Conservation (phyloP, 495 filamentous ascomycete genomes). For the Melanomma pulvis-pyrius region DNA sequence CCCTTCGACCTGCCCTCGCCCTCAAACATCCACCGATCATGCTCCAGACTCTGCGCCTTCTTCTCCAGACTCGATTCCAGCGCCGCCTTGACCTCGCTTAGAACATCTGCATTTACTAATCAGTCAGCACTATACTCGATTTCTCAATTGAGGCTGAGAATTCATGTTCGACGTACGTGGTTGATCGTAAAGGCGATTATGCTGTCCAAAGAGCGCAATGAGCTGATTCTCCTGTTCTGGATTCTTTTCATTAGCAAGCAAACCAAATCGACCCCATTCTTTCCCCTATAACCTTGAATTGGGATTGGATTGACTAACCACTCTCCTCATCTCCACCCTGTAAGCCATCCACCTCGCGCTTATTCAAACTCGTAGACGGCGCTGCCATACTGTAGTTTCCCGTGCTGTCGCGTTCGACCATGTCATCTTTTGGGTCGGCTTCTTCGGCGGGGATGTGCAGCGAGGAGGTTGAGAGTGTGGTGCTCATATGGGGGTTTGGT, state of each 20-base stretch:
- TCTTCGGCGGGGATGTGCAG: conserved; percentile 45
- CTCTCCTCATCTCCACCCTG: conserved; percentile 38
- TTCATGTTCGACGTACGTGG: conserved; percentile 57
- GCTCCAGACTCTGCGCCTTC: conserved; percentile 71
- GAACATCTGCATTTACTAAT: conserved; percentile 32
- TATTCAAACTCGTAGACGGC: conserved; percentile 54
- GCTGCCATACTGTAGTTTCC: conserved; percentile 61
- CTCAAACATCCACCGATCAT: conserved; percentile 93
- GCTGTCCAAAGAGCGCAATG: conserved; percentile 50
- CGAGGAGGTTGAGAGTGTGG: conserved; percentile 42
- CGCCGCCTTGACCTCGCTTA: conserved; percentile 68
- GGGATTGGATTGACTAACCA: conserved; percentile 11
- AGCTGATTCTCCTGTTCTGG: conserved; percentile 57
- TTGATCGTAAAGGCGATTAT: conserved; percentile 63
- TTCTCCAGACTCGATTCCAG: conserved; percentile 71
- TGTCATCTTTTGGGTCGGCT: conserved; percentile 61
- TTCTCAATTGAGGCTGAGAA: no score
- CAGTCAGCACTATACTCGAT: conserved; percentile 8
- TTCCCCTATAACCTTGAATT: neutral
- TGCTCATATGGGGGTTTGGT: conserved; percentile 42
- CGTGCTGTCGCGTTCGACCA: conserved; percentile 74
- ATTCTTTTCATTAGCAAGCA: neutral
- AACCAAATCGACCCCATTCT: no score
- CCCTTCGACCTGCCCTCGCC: conserved; percentile 53
- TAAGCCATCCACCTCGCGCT: neutral